Evolutionary conservation across 148 eudicot genomes (phyloP), one percentile per base, ranked within the genome.

Genomic region (Amaranthus cruentus): DNA sequence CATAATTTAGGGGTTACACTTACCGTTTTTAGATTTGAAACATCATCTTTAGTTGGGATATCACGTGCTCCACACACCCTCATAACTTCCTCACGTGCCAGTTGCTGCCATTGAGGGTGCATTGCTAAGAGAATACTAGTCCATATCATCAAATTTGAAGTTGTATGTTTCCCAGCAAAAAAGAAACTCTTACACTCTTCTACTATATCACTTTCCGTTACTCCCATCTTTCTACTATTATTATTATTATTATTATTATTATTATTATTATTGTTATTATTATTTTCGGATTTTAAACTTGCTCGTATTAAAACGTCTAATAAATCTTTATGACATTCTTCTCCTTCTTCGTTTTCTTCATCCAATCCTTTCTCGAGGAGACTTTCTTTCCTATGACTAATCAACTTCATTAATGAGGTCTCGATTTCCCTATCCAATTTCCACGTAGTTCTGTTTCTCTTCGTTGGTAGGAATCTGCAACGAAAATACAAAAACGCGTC

Each of bases 91-190:
- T 88, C 90, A 74, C 90, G 92, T 77, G 92, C 92, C 71, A 84
- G 62, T 54, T 83, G 82, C 73, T 88, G 92, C 92, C 92, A 88
- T 60, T 86, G 88, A 55, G 92, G 88, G 75, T 88, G 92, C 89
- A 88, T 86, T 28, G 92, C 89, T 18, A 88, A 76, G 9, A 88
- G 79, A 7, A 88, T 65, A 18, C 84, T 88, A 50, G 88, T 84
- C 92, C 92, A 88, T 55, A 74, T 85, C 71, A 88, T 49, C 74
- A 88, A 47, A 11, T 84, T 82, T 60, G 92, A 83, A 43, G 90
- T 86, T 14, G 92, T 86, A 38, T 86, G 81, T 43, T 86, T 88
- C n/a, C 92, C 92, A 51, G 92, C 89, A 49, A 86, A 88, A 81
- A 88, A 88, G 75, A 88, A 76, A 57, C 88, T 83, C 80, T 88